These are phyloP conservation scores for Wickerhamomyces sp. DNA, from an alignment of 1,139 yeast species.

Conservation along the genomic window DNA sequence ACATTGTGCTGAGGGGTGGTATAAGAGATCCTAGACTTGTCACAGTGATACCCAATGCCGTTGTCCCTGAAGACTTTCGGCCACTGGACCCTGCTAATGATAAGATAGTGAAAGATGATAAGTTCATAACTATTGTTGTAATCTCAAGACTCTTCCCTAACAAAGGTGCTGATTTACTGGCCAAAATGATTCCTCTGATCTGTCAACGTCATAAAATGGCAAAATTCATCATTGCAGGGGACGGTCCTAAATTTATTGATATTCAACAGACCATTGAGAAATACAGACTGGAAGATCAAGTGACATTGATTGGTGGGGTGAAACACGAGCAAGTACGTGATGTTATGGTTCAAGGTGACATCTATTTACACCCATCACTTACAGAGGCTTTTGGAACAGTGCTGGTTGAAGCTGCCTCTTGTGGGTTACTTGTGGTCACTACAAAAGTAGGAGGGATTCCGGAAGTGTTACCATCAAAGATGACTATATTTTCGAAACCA, in stretches of 20 bases:
- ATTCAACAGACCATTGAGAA: constrained; percentile 93
- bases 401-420: constrained; percentile 94
- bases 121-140: constrained; percentile 69
- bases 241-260: constrained; percentile 93
- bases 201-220: constrained; percentile 64
- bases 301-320: constrained; percentile 79
- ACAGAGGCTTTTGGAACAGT: constrained; percentile 99
- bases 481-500: constrained; percentile 91
- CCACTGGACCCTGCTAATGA: constrained; percentile 39
- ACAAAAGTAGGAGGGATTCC: constrained; percentile 98
- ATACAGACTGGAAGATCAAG: constrained; percentile 81
- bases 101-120: constrained; percentile 1
- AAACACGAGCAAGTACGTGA: constrained; percentile 91
- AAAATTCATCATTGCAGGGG: constrained; percentile 86
- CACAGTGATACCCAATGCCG: constrained; percentile 95
- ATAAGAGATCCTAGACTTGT: constrained; percentile 66
- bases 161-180: constrained; percentile 88
- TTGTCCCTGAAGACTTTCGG: constrained; percentile 72
- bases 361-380: constrained; percentile 86
- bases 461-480: constrained; percentile 87
- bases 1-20: constrained; percentile 83
- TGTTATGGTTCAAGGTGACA: constrained; percentile 91
- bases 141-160: constrained; percentile 92
- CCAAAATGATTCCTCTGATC: constrained; percentile 81
- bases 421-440: constrained; percentile 91